Evolutionary conservation across 2,329 filamentous ascomycete species (phyloP), one percentile per base, ranked within the genome.

Genomic region (Phoma sp.): DNA sequence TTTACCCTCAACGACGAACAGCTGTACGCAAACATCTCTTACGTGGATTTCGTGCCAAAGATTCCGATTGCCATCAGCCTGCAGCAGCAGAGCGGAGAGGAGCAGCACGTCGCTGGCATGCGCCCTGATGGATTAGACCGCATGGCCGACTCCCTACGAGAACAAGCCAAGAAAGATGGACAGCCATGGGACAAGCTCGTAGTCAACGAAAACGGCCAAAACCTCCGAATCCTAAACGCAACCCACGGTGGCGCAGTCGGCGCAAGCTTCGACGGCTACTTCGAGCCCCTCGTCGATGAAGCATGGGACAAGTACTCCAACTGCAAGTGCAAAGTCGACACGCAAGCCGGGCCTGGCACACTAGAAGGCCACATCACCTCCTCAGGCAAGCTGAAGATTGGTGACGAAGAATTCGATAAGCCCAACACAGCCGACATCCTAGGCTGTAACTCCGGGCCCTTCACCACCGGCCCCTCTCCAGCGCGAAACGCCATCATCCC

Each of bases 241-340:
- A 55, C 52, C 2, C 52, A 55, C 24, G 52, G 52, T n/a, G 36
- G 19, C 17, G 52, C 52, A n/a, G 52, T 55, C 3, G 52, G 52
- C 10, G 52, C 52, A 17, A 33, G 36, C 15, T 55, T 55, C 39
- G 21, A 24, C 13, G 52, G 52, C 45, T 55, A 55, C 36, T 55
- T 55, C 24, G 52, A 55, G 36, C 45, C 52, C 9, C 52, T 55
- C 19, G 52, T 55, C 29, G 52, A 55, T 24, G 45, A 55, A 32
- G 52, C 25, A 4, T 55, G 52, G 52, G 17, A 19, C 17, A 55
- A 55, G 15, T 55, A 55, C 40, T 10, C 35, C 27, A 21, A 25
- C 17, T 49, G 45, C 40, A 45, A 45, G 9, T 55, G 52, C 45
- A 38, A 32, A 22, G 17, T 55, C 29, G 37, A 55, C 36, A 55